Conservation (phyloP, 192 early-diverging fungal species). For the Coemansia sp. region DNA sequence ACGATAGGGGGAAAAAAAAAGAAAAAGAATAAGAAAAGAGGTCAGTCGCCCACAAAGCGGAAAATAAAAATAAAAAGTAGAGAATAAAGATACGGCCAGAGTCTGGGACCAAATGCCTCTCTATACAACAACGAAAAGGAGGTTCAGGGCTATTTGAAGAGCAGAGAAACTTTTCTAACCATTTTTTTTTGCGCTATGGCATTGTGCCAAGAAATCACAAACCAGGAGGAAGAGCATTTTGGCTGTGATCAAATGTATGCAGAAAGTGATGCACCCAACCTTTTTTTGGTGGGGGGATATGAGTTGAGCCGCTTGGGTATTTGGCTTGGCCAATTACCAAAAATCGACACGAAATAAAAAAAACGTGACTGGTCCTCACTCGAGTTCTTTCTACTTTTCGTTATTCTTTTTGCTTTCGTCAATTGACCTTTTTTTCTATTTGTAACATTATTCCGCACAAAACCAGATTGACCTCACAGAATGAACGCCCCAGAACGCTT, state of each 20-base stretch:
- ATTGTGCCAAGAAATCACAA: background rate
- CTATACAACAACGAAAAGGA: background rate
- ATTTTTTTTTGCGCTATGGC: background rate
- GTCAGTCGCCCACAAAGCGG: background rate
- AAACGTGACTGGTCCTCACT: background rate
- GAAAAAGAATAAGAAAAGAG: background rate
- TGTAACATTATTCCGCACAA: conserved; percentile 2
- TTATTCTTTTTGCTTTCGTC: background rate
- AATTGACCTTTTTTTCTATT: conserved; percentile 3
- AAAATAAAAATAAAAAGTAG: conserved; percentile 9
- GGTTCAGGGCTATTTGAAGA: too few relatives aligned
- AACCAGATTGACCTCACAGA: conserved; percentile 9
- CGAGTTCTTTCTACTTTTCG: background rate
- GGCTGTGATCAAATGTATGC: background rate
- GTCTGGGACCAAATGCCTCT: background rate
- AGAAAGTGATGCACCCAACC: background rate
- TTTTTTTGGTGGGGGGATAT: background rate
- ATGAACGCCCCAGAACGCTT: conserved; percentile 87
- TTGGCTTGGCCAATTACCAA: too few relatives aligned
- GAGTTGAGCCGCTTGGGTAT: too few relatives aligned
- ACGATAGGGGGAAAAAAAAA: background rate
- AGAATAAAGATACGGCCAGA: background rate
- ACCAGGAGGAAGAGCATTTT: background rate
- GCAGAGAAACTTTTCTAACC: too few relatives aligned
- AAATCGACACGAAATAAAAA: background rate